Evolutionary conservation across 169 alveolate species (phyloP), one percentile per base, ranked within the genome.

Genomic region (Eimeria nieschulzi): DNA sequence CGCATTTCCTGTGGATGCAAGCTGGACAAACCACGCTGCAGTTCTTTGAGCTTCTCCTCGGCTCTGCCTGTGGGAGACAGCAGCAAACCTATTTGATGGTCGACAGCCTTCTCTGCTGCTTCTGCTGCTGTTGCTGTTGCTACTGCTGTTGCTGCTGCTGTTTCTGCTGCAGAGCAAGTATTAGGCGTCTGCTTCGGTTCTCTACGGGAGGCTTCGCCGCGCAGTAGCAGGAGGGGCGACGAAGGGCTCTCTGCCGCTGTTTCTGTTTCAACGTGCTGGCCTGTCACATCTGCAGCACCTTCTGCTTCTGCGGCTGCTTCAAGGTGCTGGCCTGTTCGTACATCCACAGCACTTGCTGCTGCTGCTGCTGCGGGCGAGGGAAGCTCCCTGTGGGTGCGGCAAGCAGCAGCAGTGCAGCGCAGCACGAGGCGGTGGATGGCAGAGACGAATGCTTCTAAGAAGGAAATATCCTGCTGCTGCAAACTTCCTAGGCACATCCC

Each of bases 371-470:
- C 19, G 33, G 61, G 33, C 10, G 87, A 17, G 46, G 19, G 33
- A 2, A 73, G 46, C 75, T 59, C 68, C 46, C 33, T 80, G 75
- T 80, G 87, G 9, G 63, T 13, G 19, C 72, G 59, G 17, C 75
- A 19, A 56, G 76, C 87, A 55, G 87, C 87, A 80, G 76, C 87
- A 17, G 87, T 64, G 75, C 87, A 80, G 26, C 87, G 87, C 87
- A 80, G 75, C 75, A 80, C 87, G 10, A 80, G 87, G 19, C 75
- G 73, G 61, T 80, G 87, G 3, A 80, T 51, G 7, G 21, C 73
- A 7, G 87, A 17, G 19, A 80, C 87, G 33, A 80, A 80, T 2
- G 73, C 59, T 80, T 80, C 87, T 61, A 80, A 33, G 59, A 80
- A 25, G 19, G 75, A 0, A 8, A 80, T 26, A 53, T 80, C 87